Base-by-base conservation (phyloP, 768 basidiomycete genomes). In the Lenzites betulinus region DNA sequence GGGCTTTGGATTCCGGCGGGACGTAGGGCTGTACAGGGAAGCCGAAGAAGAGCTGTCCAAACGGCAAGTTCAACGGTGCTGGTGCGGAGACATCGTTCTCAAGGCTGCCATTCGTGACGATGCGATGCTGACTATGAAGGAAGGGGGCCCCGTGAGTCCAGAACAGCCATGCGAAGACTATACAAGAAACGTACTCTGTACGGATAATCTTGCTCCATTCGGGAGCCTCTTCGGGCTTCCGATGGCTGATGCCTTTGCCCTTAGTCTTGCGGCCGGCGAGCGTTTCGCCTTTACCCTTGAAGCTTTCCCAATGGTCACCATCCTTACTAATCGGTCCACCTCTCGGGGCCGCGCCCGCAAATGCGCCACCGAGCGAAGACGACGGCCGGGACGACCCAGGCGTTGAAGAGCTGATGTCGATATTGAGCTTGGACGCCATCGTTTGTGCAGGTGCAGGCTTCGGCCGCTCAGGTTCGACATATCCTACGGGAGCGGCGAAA, bases 381-480 rank as follows among this genome's bases (percentile, higher is more conserved):
- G 83, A 85, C 8, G 94, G 92, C 42, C 94, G 79, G 22, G 90
- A 92, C 0, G 90, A 93, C 16, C 90, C 91, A 3, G 93, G 93
- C 3, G 92, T 93, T 16, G 89, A 86, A 1, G 90, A 90, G 69
- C 89, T 86, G 30, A 93, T 76, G 72, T 99, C 95, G 57, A 99
- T 98, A 74, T 94, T 94, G 55, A 98, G 83, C 76, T 98, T 98
- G 30, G 90, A 90, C 2, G 95, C 95, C 96, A 99, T 98, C 2
- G 96, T 97, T 22, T 89, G 72, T 2, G 88, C 88, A 0, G 93
- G 87, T 2, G 85, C 82, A 2, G 93, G 85, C 66, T 92, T 90
- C 1, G 89, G 88, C 47, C 90, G 83, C 65, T 94, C 89, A 1
- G 97, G 97, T 72, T 98, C 97, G 36, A 95, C 90, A 71, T 98